phyloP scores from a whole-genome alignment of 2,329 filamentous ascomycete genomes.

The Hypoxylon rubiginosum region DNA sequence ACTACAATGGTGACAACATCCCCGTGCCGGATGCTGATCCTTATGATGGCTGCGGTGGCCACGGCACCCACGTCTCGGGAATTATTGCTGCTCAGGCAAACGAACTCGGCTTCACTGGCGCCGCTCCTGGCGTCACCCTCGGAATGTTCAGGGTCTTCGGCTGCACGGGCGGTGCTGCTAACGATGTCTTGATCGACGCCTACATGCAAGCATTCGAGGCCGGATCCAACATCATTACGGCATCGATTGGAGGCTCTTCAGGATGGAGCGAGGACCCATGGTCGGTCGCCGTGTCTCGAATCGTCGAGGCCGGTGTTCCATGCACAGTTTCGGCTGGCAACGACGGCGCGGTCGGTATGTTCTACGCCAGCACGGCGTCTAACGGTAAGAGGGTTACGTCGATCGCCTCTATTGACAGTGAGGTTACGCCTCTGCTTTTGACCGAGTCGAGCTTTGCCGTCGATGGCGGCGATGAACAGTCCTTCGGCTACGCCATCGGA shows the following conservation, averaged over 20 bases:
- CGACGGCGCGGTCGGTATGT: slow-evolving; percentile 60
- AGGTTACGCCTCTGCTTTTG: slow-evolving; percentile 58
- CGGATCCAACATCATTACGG: slow-evolving; percentile 69
- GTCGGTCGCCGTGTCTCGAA: slow-evolving; percentile 64
- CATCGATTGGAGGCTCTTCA: slow-evolving; percentile 64
- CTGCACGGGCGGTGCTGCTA: slow-evolving; percentile 63
- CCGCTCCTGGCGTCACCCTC: slow-evolving; percentile 66
- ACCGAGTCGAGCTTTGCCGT: slow-evolving; percentile 59
- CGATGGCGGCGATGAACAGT: slow-evolving; percentile 49
- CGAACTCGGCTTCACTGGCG: slow-evolving; percentile 68
- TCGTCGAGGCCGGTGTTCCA: slow-evolving; percentile 66
- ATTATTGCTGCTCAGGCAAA: slow-evolving; percentile 72
- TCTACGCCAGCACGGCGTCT: slow-evolving; percentile 64
- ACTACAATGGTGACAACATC: slow-evolving; percentile 55
- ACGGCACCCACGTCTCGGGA: slow-evolving; percentile 73
- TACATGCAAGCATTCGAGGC: slow-evolving; percentile 72
- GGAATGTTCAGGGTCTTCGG: slow-evolving; percentile 71
- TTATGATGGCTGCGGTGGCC: slow-evolving; percentile 67
- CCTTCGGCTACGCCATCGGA: slow-evolving; percentile 61
- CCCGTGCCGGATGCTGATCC: slow-evolving; percentile 55
- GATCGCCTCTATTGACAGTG: slow-evolving; percentile 66
- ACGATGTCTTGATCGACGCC: slow-evolving; percentile 71
- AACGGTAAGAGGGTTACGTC: slow-evolving; percentile 62
- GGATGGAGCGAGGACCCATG: slow-evolving; percentile 68
- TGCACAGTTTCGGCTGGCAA: slow-evolving; percentile 69